phyloP scores from a whole-genome alignment of 768 basidiomycete genomes.

The Trametes cinnabarina region DNA sequence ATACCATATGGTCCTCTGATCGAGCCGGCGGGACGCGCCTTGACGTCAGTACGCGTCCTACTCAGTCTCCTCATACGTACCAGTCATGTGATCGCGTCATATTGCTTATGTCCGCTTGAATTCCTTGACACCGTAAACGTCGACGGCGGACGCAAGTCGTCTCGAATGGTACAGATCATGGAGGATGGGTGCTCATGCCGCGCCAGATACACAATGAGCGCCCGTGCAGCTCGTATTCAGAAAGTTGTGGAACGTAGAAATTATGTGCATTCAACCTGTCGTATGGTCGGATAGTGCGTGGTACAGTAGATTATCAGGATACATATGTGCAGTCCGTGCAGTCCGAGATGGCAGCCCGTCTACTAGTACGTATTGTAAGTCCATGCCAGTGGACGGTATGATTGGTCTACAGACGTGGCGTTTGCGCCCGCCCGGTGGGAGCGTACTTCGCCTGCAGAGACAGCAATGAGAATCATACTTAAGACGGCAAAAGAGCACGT shows the following conservation, averaged over 20 bases:
- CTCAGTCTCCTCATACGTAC: neutral
- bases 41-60: neutral
- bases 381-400: neutral
- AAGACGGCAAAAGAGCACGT: conserved; percentile 1
- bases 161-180: neutral
- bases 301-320: conserved; percentile 16
- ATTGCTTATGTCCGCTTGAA: neutral
- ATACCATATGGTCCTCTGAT: neutral
- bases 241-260: neutral
- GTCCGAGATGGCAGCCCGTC: conserved; percentile 3
- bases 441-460: conserved; percentile 56
- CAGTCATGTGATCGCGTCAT: conserved; percentile 7
- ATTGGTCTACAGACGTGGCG: conserved; percentile 36
- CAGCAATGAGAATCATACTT: neutral
- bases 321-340: conserved; percentile 18
- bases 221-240: too few relatives aligned
- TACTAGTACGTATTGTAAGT: conserved; percentile 1
- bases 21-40: neutral
- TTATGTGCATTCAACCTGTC: conserved; percentile 2
- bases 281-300: neutral
- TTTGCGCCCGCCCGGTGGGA: conserved; percentile 37
- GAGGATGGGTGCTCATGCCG: too few relatives aligned
- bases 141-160: too few relatives aligned
- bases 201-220: too few relatives aligned
- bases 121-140: too few relatives aligned